Evolutionary conservation across 169 alveolate genomes (phyloP).

Genomic region (Plasmodium ovale): DNA sequence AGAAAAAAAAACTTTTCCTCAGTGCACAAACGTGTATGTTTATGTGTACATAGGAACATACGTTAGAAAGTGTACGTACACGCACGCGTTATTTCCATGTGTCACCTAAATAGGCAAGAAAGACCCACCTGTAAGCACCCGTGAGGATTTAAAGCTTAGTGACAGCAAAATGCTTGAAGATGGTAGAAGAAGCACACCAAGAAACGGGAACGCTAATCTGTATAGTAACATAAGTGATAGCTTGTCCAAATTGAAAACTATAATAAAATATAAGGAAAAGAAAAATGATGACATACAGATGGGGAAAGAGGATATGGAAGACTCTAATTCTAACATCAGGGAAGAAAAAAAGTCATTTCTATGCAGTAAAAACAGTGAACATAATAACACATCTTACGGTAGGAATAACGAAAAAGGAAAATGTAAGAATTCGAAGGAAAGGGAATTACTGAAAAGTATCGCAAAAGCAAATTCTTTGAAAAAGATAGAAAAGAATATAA

Average conservation of each 20-base stretch:
- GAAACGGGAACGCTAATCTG: constrained; percentile 8
- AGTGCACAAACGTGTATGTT: no score
- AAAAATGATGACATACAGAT: not conserved
- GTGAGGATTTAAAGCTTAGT: not conserved
- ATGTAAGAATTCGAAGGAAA: constrained; percentile 1
- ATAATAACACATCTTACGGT: not conserved
- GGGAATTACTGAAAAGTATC: constrained; percentile 30
- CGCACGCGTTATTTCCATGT: not conserved
- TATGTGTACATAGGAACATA: no score
- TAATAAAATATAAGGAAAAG: constrained; percentile 39
- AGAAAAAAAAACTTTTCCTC: no score
- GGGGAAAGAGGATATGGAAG: not conserved
- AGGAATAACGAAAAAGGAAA: not conserved
- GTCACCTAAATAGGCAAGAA: not conserved
- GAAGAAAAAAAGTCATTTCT: not conserved
- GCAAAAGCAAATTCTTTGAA: constrained; percentile 44
- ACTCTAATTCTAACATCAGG: not conserved
- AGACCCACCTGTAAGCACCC: no score
- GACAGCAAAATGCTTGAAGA: not conserved
- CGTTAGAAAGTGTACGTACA: not conserved
- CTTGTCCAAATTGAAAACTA: constrained; percentile 59
- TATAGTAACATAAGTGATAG: constrained; percentile 60
- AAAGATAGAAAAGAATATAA: constrained; percentile 66
- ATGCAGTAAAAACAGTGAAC: not conserved
- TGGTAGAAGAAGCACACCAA: not conserved